Base-by-base conservation (phyloP, 164 flowering plant species). In the Sextonia rubra region DNA sequence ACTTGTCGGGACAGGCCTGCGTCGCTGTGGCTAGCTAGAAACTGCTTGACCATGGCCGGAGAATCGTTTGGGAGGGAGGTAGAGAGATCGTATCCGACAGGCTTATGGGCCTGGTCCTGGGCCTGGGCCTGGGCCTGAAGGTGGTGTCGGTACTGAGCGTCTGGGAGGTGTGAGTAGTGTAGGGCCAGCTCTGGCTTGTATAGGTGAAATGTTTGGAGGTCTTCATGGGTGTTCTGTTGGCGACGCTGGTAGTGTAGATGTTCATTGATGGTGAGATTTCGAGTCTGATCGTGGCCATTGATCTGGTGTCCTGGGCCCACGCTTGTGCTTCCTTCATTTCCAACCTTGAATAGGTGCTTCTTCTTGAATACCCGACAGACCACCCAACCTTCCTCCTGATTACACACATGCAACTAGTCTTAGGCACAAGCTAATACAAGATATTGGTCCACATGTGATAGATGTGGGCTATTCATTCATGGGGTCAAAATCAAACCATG, bases 381-480 rank as follows among this genome's bases (percentile, higher is more conserved):
- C 18, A 94, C 98, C 98, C 98, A 94, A 0, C 97, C 98, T 70
- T 94, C 98, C 72, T 94, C 98, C 98, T 94, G 32, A 37, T 37
- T 37, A 37, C 44, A 37, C 68, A 66, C 22, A 18, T 49, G 47
- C 30, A 25, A 25, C 23, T 4, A 15, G 11, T 60, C 65, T 62
- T 17, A 62, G 27, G 65, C 26, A 23, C 26, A 3, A 23, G 14
- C 27, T 62, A 27, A 18, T 17, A 58, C 7, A 23, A 58, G 61
- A 17, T 18, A 58, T 58, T 18, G 61, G 23, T 20, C 23, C 61
- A 58, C 61, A 58, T 18, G 61, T 58, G 61, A 22, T 23, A 58
- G 61, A 6, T 58, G 23, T 23, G 11, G 61, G 24, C 61, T 11
- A 58, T n/a, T 58, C n/a, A 58, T 23, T 58, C n/a, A 23, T 20